phyloP scores from a whole-genome alignment of 345 rosid genomes.

The Brassica nigra region DNA sequence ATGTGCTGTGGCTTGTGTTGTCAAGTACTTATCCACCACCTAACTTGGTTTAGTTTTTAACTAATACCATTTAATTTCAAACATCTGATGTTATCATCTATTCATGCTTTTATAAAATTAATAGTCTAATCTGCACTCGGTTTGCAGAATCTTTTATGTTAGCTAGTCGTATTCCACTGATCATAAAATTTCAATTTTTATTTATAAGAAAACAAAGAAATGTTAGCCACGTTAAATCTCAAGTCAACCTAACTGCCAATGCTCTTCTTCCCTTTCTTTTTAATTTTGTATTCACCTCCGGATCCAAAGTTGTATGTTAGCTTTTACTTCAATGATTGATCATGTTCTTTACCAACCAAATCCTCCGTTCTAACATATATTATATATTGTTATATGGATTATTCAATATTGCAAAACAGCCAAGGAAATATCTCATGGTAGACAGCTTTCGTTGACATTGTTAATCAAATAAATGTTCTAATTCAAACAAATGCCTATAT shows the following conservation, averaged over 20 bases:
- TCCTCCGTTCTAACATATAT: too few relatives aligned
- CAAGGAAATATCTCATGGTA: too few relatives aligned
- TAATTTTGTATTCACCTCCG: neutral
- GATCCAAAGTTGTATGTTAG: neutral
- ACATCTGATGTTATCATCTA: neutral
- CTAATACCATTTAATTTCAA: neutral
- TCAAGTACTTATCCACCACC: neutral
- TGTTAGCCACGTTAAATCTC: neutral
- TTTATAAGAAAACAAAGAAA: neutral
- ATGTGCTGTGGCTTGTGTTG: neutral
- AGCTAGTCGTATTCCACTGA: neutral
- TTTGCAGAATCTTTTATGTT: neutral
- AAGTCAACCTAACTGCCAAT: neutral
- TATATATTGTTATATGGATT: too few relatives aligned
- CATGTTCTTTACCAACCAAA: neutral
- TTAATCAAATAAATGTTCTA: neutral
- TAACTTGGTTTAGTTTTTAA: neutral
- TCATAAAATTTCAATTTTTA: neutral
- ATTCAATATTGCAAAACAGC: too few relatives aligned
- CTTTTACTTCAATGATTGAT: neutral
- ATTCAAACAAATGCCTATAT: neutral
- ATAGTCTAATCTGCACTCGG: neutral
- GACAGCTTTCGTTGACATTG: neutral
- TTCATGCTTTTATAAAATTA: neutral
- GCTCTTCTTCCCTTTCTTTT: neutral